Evolutionary conservation across 1,284 basidiomycete genomes (phyloP).

Genomic region (Somion occarium): DNA sequence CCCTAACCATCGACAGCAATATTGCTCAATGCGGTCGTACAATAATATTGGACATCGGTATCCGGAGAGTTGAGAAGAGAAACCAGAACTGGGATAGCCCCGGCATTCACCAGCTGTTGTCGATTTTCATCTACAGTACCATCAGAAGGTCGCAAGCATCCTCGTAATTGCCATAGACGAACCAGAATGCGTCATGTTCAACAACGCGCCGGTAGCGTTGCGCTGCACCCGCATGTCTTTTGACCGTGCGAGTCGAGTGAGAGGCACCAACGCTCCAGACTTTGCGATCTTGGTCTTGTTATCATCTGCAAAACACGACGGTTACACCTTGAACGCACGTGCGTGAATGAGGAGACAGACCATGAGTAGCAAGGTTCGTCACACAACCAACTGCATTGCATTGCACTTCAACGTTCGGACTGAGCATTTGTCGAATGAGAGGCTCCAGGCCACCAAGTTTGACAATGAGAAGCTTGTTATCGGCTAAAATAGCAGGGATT

Average conservation of each 20-base stretch:
- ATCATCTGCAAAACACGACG: conserved; percentile 59
- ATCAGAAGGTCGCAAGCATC: no score
- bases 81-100: conserved; percentile 97
- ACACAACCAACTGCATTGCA: conserved; percentile 99
- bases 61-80: conserved; percentile 94
- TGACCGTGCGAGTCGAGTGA: conserved; percentile 93
- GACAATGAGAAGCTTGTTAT: conserved; percentile 99
- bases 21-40: conserved; percentile 97
- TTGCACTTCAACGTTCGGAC: conserved; percentile 98
- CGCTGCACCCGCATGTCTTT: conserved; percentile 99
- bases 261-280: conserved; percentile 94
- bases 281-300: conserved; percentile 99
- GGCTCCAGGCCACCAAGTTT: conserved; percentile 97
- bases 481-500: conserved; percentile 50
- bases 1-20: conserved; percentile 90
- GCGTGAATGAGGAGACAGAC: conserved; percentile 39
- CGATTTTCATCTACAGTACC: conserved; percentile 86
- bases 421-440: conserved; percentile 98
- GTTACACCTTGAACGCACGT: conserved; percentile 1
- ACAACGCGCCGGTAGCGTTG: conserved; percentile 95
- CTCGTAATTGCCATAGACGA: no score
- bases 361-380: conserved; percentile 97
- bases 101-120: conserved; percentile 97
- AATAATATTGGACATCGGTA: conserved; percentile 99
- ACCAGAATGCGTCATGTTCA: conserved; percentile 99